Percentiles rank a stretch among this genome's conserved stretches.
Evolutionary conservation across 148 eudicot species (phyloP).

Genomic region (Rhododendron mucronatum): DNA sequence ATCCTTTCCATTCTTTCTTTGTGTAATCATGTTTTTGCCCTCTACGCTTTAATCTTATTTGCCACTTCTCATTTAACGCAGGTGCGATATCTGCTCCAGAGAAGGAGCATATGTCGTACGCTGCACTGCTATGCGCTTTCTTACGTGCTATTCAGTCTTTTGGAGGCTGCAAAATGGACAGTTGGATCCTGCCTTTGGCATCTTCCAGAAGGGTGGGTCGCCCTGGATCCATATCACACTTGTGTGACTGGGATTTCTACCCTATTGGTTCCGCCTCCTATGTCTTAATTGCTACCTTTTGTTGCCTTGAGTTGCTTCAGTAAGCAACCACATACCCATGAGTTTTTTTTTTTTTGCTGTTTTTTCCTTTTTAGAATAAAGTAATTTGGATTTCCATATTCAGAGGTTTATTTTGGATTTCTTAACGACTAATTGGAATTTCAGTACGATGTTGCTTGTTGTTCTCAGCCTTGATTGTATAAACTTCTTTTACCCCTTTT

Average conservation of each 20-base stretch:
- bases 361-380: slow-evolving; percentile 14
- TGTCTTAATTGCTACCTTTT: slow-evolving; percentile 82
- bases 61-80: slow-evolving; percentile 73
- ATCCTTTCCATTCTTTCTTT: background rate
- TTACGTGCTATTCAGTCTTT: slow-evolving; percentile 64
- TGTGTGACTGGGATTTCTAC: slow-evolving; percentile 90
- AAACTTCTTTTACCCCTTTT: slow-evolving; percentile 3
- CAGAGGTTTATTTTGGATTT: background rate
- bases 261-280: slow-evolving; percentile 71
- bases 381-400: background rate
- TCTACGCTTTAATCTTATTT: slow-evolving; percentile 35
- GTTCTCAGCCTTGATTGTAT: slow-evolving; percentile 7
- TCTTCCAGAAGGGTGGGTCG: slow-evolving; percentile 39
- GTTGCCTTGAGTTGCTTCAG: slow-evolving; percentile 98
- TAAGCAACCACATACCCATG: slow-evolving; percentile 82
- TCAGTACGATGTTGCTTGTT: background rate
- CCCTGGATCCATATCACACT: slow-evolving; percentile 70
- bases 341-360: slow-evolving; percentile 18
- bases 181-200: slow-evolving; percentile 72
- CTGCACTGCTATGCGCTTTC: slow-evolving; percentile 87
- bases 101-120: slow-evolving; percentile 99
- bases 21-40: slow-evolving; percentile 17
- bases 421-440: background rate
- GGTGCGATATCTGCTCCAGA: slow-evolving; percentile 99
- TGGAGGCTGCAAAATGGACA: slow-evolving; percentile 95